phyloP scores from a whole-genome alignment of 495 filamentous ascomycete species.

The Chaetomidium leptoderma region DNA sequence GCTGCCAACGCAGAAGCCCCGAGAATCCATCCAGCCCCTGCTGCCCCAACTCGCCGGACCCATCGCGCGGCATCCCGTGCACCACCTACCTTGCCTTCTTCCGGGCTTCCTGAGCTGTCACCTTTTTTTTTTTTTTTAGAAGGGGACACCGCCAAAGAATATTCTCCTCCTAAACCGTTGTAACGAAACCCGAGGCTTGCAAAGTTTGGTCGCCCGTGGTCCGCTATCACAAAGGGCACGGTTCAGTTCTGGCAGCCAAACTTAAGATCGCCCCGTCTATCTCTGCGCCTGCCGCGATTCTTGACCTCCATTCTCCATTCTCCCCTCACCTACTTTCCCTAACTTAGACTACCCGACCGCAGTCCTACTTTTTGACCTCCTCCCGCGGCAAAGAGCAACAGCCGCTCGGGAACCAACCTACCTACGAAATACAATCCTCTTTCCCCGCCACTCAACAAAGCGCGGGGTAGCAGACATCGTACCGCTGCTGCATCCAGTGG shows the following conservation, averaged over 20 bases:
- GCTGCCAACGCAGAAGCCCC: slow-evolving; percentile 22
- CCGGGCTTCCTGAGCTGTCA: too few species aligned
- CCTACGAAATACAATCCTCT: not conserved
- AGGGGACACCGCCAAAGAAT: not conserved
- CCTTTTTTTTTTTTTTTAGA: not conserved
- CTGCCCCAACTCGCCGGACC: slow-evolving; percentile 3
- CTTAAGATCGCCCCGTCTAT: not conserved
- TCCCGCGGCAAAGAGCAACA: not conserved
- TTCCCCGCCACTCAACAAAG: slow-evolving; percentile 5
- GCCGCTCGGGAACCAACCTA: not conserved
- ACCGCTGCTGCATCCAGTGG: slow-evolving; percentile 7
- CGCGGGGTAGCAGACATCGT: slow-evolving; percentile 13
- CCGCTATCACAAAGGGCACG: slow-evolving; percentile 1
- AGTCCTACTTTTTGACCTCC: not conserved
- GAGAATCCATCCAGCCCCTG: slow-evolving; percentile 9
- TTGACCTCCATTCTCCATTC: too few species aligned
- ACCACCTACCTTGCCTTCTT: not conserved
- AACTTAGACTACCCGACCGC: not conserved
- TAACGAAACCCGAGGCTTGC: not conserved
- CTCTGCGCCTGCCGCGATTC: not conserved
- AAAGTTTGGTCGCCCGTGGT: too few species aligned
- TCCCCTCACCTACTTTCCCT: not conserved
- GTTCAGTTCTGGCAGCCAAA: not conserved
- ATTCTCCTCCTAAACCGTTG: not conserved
- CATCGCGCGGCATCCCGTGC: slow-evolving; percentile 2